Base-by-base conservation (phyloP, 352 stramenopile genomes). In the Phytopythium mirpurense region DNA sequence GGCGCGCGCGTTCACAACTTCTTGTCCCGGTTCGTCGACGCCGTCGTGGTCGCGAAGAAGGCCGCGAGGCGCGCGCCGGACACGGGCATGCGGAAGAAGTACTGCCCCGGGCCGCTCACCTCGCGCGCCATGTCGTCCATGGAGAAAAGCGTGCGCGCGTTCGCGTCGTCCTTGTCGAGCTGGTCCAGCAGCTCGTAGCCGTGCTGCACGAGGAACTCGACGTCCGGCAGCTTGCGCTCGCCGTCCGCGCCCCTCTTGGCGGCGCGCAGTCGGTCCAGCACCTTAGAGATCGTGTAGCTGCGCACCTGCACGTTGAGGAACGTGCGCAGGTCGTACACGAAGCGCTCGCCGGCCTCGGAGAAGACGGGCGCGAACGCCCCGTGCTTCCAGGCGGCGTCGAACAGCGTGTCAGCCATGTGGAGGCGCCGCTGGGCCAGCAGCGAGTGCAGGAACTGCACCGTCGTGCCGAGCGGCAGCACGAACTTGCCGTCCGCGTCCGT, bases 111-210 rank as follows among this genome's bases (percentile, higher is more conserved):
- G 40, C 60, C 68, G 40, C 29, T 63, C 0, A 58, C 65, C 60
- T 89, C 62, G 55, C 77, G 72, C 48, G 67, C 70, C 79, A 94
- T 89, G 53, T 92, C 81, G 57, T 94, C 84, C 80, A 94, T 92
- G 0, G 78, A 81, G 49, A 94, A 94, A 24, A 91, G 67, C 41
- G 68, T 69, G 23, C 84, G 81, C 16, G 87, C 53, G 35, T 70
- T 78, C 19, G 74, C 43, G 40, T 90, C 77, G 56, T 91, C 79
- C 3, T 63, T 67, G 59, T 94, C 84, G 49, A 94, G 65, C 21
- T 86, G 74, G 59, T 94, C 84, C 34, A 94, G 67, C 32, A 94
- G 61, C 5, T 90, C 75, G 48, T 80, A 88, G 16, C 79, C 83
- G 44, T 94, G 79, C 12, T 82, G 67, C 50, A 86, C 76, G 34